phyloP scores from a whole-genome alignment of 2,329 filamentous ascomycete species.

The Penicillium sp. region DNA sequence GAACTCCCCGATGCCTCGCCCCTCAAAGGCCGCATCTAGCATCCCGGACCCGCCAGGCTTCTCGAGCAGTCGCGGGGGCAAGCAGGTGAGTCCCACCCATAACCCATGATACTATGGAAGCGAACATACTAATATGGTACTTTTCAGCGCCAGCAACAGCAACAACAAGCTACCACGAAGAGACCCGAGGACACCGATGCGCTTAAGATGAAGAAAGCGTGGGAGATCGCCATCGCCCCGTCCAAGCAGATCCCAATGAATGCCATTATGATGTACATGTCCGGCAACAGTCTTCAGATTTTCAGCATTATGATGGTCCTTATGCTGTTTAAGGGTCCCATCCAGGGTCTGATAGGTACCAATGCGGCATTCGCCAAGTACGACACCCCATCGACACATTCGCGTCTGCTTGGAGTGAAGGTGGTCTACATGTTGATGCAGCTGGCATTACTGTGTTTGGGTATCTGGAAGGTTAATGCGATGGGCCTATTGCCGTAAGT shows the following conservation, averaged over 20 bases:
- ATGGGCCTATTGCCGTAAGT: conserved; percentile 93
- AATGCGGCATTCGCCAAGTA: conserved; percentile 88
- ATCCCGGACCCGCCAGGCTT: conserved; percentile 87
- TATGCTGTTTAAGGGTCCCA: conserved; percentile 96
- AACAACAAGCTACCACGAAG: conserved; percentile 33
- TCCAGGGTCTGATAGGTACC: conserved; percentile 77
- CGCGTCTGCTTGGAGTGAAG: conserved; percentile 78
- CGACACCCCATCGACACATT: conserved; percentile 74
- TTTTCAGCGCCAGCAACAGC: conserved; percentile 30
- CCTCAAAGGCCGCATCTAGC: conserved; percentile 57
- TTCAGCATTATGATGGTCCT: conserved; percentile 99
- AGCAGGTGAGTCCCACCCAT: conserved; percentile 46
- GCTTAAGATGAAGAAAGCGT: conserved; percentile 96
- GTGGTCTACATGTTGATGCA: conserved; percentile 85
- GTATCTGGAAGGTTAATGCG: conserved; percentile 92
- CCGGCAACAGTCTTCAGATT: conserved; percentile 94
- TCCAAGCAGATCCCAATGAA: conserved; percentile 97
- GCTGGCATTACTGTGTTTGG: conserved; percentile 74
- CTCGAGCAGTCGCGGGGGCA: conserved; percentile 53
- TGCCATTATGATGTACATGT: conserved; percentile 99
- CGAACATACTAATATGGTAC: not conserved
- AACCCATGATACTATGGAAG: not conserved
- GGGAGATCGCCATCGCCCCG: conserved; percentile 92
- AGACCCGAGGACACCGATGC: conserved; percentile 81
- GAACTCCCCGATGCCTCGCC: conserved; percentile 65